Conservation (phyloP, 164 flowering plant genomes). For the Paratinospora sagittata region DNA sequence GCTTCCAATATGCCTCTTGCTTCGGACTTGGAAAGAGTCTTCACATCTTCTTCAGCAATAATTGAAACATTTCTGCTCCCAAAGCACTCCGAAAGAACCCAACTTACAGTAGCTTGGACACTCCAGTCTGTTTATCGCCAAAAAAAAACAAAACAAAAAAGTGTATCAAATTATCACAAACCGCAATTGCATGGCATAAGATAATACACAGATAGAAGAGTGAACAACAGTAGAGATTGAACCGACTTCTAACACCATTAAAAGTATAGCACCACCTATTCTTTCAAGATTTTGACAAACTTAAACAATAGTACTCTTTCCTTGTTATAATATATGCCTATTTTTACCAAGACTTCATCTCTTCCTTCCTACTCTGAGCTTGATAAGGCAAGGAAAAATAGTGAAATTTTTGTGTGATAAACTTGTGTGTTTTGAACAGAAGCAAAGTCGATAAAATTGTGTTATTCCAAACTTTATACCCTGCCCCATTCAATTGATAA, state of each 20-base stretch:
- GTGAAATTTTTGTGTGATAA: no score
- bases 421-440: no score
- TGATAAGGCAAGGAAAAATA: no score
- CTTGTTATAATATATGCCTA: no score
- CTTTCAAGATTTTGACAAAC: no score
- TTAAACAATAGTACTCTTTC: no score
- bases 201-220: background rate
- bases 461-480: no score
- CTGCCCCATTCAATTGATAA: no score
- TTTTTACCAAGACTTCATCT: no score
- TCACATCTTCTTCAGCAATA: constrained; percentile 81
- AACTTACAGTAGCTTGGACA: constrained; percentile 83
- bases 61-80: constrained; percentile 55
- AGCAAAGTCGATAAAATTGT: no score
- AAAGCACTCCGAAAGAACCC: constrained; percentile 59
- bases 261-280: no score
- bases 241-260: background rate
- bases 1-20: constrained; percentile 37
- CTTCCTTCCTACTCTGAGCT: no score
- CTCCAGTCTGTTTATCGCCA: constrained; percentile 69
- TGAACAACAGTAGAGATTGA: background rate
- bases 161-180: constrained; percentile 3
- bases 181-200: background rate
- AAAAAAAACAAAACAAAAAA: constrained; percentile 7
- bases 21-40: constrained; percentile 42